Evolutionary conservation across 306 rosid species (phyloP).

Genomic region (Coriaria nepalensis): DNA sequence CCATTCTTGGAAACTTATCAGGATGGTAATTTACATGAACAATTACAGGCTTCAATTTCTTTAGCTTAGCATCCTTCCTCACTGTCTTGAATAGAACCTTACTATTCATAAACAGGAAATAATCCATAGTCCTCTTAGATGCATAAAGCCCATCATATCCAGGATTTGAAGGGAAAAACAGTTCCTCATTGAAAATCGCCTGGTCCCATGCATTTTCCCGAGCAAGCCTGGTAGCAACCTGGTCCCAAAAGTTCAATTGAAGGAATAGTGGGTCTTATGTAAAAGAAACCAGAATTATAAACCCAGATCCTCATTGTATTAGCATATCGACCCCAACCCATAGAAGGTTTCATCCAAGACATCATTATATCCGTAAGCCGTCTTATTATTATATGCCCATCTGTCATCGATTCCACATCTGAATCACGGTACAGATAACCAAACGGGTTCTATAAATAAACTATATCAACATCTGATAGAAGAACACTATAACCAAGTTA

Average conservation of each 20-base stretch:
- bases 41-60: constrained; percentile 65
- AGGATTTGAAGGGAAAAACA: constrained; percentile 72
- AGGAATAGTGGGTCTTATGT: constrained; percentile 72
- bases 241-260: constrained; percentile 78
- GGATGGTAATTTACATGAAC: constrained; percentile 81
- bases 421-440: constrained; percentile 72
- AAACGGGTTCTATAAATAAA: constrained; percentile 79
- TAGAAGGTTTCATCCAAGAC: constrained; percentile 74
- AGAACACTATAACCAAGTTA: constrained; percentile 44
- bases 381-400: constrained; percentile 67
- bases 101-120: constrained; percentile 81
- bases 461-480: constrained; percentile 38
- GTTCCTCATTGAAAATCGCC: constrained; percentile 78
- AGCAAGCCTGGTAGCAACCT: constrained; percentile 58
- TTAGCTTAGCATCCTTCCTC: constrained; percentile 49
- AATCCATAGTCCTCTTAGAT: constrained; percentile 78
- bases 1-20: constrained; percentile 65
- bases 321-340: constrained; percentile 96
- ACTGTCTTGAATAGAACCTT: constrained; percentile 83
- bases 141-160: constrained; percentile 76
- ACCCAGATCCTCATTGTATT: constrained; percentile 96
- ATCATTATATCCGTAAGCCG: constrained; percentile 82
- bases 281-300: constrained; percentile 85
- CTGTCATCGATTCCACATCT: constrained; percentile 89
- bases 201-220: constrained; percentile 72